A percentile compares a stretch with the other conserved stretches of the same genome.
Evolutionary conservation across 306 rosid species (phyloP).

Genomic region (Gastrolobium villosum): DNA sequence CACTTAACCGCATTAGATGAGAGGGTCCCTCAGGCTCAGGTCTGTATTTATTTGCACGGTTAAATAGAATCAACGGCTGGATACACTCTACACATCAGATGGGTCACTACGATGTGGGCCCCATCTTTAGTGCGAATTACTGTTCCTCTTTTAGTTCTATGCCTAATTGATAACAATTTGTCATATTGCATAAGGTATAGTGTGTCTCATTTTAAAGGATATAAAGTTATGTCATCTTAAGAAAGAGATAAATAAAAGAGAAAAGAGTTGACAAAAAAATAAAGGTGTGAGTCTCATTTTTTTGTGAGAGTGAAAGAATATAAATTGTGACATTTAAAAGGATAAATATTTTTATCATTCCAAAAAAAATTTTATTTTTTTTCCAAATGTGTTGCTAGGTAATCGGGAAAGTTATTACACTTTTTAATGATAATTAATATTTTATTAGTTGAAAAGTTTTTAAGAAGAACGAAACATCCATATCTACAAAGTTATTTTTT

Average conservation of each 20-base stretch:
- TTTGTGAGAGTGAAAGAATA: too few relatives aligned
- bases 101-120: conserved; percentile 2
- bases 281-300: too few relatives aligned
- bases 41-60: conserved; percentile 47
- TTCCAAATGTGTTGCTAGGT: not conserved
- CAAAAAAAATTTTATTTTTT: not conserved
- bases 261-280: too few relatives aligned
- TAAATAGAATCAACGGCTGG: conserved; percentile 53
- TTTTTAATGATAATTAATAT: conserved; percentile 3
- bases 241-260: too few relatives aligned
- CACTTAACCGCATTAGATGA: conserved; percentile 65
- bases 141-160: not conserved
- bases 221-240: too few relatives aligned
- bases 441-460: not conserved
- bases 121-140: not conserved
- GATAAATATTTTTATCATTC: too few relatives aligned
- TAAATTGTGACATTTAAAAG: too few relatives aligned
- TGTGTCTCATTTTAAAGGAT: too few relatives aligned
- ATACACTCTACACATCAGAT: not conserved
- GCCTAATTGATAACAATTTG: not conserved
- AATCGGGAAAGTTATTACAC: not conserved
- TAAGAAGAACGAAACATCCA: too few relatives aligned
- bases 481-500: too few relatives aligned
- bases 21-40: conserved; percentile 65
- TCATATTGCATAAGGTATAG: not conserved